Conservation (phyloP, 176 grass and related monocot species). For the Dendrocalamus sinicus region DNA sequence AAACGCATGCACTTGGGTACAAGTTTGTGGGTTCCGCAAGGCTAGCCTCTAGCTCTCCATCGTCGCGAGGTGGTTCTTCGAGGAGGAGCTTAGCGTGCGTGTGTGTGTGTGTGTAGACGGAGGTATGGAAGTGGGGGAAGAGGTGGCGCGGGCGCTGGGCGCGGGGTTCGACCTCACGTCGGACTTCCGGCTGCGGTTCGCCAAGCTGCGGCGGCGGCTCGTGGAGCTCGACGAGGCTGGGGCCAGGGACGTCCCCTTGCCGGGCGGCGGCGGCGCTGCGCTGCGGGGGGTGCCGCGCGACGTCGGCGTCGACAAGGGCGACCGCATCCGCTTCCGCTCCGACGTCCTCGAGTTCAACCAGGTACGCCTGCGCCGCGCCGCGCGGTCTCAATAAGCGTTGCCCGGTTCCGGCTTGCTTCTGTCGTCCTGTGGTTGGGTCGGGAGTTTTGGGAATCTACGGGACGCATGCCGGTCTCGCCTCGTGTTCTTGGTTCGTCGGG, state of each 20-base stretch:
- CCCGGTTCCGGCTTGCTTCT: background rate
- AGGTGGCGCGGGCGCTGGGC: slow-evolving; percentile 67
- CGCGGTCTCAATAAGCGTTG: background rate
- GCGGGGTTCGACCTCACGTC: slow-evolving; percentile 82
- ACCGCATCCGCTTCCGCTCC: slow-evolving; percentile 87
- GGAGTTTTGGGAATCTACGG: slow-evolving; percentile 20
- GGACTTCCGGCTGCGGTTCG: slow-evolving; percentile 89
- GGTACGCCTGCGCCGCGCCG: slow-evolving; percentile 31
- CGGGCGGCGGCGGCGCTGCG: slow-evolving; percentile 61
- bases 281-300: slow-evolving; percentile 65
- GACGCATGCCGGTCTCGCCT: background rate
- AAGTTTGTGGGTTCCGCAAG: background rate
- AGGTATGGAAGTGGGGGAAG: slow-evolving; percentile 54
- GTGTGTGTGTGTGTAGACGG: background rate
- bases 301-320: slow-evolving; percentile 93
- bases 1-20: background rate
- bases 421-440: background rate
- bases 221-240: slow-evolving; percentile 72
- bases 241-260: slow-evolving; percentile 70
- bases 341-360: slow-evolving; percentile 97
- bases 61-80: background rate
- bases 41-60: background rate
- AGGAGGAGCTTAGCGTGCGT: background rate
- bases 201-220: slow-evolving; percentile 67
- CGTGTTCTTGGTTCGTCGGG: background rate